A percentile compares a stretch with the other conserved stretches of the same genome.
Evolutionary conservation across 2,329 filamentous ascomycete species (phyloP).

Genomic region (Simplicillium aogashimaense): DNA sequence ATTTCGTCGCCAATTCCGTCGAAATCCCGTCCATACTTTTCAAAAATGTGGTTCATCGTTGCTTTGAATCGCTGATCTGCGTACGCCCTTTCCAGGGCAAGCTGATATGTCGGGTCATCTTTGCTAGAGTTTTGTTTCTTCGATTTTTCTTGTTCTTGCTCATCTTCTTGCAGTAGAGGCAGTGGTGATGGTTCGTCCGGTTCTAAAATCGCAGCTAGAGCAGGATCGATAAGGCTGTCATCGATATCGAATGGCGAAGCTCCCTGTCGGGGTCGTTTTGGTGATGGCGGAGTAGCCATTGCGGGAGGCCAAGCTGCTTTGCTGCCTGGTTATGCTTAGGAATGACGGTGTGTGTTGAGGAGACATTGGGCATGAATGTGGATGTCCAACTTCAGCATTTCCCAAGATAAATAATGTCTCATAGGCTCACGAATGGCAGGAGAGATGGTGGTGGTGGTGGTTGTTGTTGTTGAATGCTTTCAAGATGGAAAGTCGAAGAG

Average conservation of each 20-base stretch:
- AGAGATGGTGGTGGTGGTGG: too few relatives aligned
- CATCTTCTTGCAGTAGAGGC: slow-evolving; percentile 22
- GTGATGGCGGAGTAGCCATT: slow-evolving; percentile 42
- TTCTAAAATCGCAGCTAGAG: slow-evolving; percentile 4
- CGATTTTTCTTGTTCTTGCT: slow-evolving; percentile 37
- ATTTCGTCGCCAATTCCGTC: slow-evolving; percentile 75
- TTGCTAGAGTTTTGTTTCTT: slow-evolving; percentile 35
- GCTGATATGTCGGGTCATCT: slow-evolving; percentile 43
- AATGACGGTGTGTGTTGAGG: too few relatives aligned
- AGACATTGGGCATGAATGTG: too few relatives aligned
- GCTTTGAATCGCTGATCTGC: slow-evolving; percentile 68
- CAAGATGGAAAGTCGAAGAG: too few relatives aligned
- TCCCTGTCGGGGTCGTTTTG: slow-evolving; percentile 52
- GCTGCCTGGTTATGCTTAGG: too few relatives aligned
- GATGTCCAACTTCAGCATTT: too few relatives aligned
- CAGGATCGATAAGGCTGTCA: slow-evolving; percentile 10
- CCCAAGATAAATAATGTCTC: too few relatives aligned
- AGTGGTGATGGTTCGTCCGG: slow-evolving; percentile 10
- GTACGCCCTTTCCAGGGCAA: slow-evolving; percentile 51
- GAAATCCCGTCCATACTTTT: slow-evolving; percentile 55
- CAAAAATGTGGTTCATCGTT: slow-evolving; percentile 81
- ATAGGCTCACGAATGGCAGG: too few relatives aligned
- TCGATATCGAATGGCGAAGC: slow-evolving; percentile 18
- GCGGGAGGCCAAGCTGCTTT: too few relatives aligned
- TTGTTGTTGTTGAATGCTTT: too few relatives aligned